Percentiles rank a stretch among this genome's conserved stretches.
Conservation (phyloP, 176 grass and related monocot species). For the Musa schizocarpa region DNA sequence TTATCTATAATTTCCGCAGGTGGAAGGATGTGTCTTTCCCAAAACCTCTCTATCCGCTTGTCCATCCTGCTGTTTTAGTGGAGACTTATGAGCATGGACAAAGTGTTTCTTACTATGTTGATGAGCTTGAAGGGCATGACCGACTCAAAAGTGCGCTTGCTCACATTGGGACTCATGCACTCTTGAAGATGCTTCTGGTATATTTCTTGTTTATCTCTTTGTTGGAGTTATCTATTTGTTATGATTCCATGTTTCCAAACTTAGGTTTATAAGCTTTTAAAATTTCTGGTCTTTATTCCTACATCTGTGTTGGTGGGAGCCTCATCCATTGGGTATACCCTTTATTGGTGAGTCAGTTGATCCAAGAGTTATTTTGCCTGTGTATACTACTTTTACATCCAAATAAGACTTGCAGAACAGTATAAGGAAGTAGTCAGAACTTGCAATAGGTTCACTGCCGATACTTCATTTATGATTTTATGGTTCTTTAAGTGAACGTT, state of each 20-base stretch:
- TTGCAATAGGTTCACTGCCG: neutral
- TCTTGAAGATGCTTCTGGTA: slow-evolving; percentile 98
- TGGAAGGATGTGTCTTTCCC: slow-evolving; percentile 94
- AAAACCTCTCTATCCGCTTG: slow-evolving; percentile 79
- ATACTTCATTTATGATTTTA: neutral
- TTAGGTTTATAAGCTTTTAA: no score
- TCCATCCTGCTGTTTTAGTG: slow-evolving; percentile 88
- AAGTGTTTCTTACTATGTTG: slow-evolving; percentile 79
- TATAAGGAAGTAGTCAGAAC: neutral
- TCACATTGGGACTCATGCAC: slow-evolving; percentile 84
- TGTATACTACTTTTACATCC: neutral
- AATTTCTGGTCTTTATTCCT: no score
- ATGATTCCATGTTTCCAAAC: no score
- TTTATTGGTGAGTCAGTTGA: no score
- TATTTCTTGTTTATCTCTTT: slow-evolving; percentile 14
- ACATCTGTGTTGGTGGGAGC: no score
- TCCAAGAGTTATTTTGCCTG: neutral
- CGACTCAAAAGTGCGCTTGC: slow-evolving; percentile 79
- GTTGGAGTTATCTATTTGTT: neutral
- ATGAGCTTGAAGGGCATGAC: slow-evolving; percentile 73
- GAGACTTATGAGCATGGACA: slow-evolving; percentile 83
- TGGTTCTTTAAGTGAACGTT: neutral
- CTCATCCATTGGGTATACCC: no score
- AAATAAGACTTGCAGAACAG: neutral
- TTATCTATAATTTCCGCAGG: slow-evolving; percentile 91